Evolutionary conservation across 2,329 filamentous ascomycete species (phyloP).

Genomic region (Claviceps africana): DNA sequence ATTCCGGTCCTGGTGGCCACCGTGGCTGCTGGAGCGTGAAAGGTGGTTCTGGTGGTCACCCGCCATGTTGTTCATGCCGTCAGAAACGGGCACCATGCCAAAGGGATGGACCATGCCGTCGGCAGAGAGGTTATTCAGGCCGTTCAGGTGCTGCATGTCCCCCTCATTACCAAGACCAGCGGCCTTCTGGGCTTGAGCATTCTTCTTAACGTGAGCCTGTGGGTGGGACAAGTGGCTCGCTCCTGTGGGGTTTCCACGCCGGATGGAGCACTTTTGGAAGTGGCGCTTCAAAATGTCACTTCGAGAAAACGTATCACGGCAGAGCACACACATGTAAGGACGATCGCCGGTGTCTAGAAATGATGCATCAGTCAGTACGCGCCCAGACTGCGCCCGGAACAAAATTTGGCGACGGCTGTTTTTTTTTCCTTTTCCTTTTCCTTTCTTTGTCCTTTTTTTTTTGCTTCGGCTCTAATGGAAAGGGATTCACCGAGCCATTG

Average conservation of each 20-base stretch:
- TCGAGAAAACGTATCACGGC: constrained; percentile 93
- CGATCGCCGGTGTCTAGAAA: constrained; percentile 81
- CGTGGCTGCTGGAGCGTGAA: constrained; percentile 45
- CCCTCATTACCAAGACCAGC: constrained; percentile 38
- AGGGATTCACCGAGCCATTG: too few relatives aligned
- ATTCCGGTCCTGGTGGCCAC: constrained; percentile 41
- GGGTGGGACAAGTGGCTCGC: constrained; percentile 90
- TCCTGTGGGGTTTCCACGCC: constrained; percentile 88
- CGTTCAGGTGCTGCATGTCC: constrained; percentile 45
- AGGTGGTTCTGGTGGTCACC: constrained; percentile 45
- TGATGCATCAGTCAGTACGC: constrained; percentile 15
- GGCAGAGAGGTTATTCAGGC: constrained; percentile 42
- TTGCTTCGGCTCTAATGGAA: neutral
- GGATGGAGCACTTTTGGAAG: constrained; percentile 97
- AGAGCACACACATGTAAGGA: constrained; percentile 95
- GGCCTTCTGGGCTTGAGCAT: constrained; percentile 44
- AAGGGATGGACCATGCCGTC: constrained; percentile 46
- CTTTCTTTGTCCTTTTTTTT: neutral
- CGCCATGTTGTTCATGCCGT: constrained; percentile 45
- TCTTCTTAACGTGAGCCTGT: constrained; percentile 76
- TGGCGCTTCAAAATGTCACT: constrained; percentile 98
- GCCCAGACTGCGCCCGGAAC: constrained; percentile 13
- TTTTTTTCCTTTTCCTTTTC: too few relatives aligned
- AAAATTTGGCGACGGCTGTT: too few relatives aligned
- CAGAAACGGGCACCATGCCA: constrained; percentile 39